These are phyloP conservation scores for Crithidia fasciculata DNA, from an alignment of 208 protist genomes.

Conservation along the genomic window DNA sequence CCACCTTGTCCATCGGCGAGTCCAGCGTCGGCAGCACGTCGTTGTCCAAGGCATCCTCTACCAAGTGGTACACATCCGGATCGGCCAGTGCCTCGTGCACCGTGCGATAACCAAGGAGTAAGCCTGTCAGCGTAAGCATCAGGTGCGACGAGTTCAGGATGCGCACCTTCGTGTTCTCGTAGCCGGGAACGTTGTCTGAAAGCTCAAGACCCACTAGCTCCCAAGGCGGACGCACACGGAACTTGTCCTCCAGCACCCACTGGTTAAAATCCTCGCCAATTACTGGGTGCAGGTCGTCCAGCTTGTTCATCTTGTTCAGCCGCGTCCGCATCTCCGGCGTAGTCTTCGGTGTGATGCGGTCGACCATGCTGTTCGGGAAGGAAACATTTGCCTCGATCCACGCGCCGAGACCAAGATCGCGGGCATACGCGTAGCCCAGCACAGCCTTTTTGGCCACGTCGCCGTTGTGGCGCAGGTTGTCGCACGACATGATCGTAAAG, in stretches of 20 bases:
- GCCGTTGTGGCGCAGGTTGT: constrained; percentile 57
- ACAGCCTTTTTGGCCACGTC: constrained; percentile 44
- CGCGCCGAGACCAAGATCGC: constrained; percentile 17
- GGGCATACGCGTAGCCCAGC: constrained; percentile 34
- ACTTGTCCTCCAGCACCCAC: constrained; percentile 59
- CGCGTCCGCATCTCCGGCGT: constrained; percentile 30
- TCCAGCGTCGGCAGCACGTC: constrained; percentile 38
- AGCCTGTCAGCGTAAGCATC: constrained; percentile 37
- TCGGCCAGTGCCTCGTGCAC: constrained; percentile 43
- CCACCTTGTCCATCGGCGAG: constrained; percentile 46
- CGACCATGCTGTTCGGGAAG: constrained; percentile 49
- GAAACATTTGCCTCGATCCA: constrained; percentile 37
- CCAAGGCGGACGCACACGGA: constrained; percentile 38
- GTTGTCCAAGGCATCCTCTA: constrained; percentile 29
- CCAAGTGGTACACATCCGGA: constrained; percentile 30
- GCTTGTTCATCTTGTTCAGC: constrained; percentile 28
- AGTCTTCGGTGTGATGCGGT: constrained; percentile 46
- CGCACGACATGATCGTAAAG: constrained; percentile 56
- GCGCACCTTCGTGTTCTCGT: constrained; percentile 47
- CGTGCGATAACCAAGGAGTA: constrained; percentile 38
- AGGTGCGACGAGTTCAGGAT: constrained; percentile 54
- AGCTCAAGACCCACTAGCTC: constrained; percentile 42
- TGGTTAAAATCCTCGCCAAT: constrained; percentile 54
- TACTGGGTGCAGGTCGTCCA: constrained; percentile 38
- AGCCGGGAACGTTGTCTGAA: constrained; percentile 38